These are phyloP conservation scores for Kokia cookei DNA, from an alignment of 441 rosid species.

Conservation along the genomic window DNA sequence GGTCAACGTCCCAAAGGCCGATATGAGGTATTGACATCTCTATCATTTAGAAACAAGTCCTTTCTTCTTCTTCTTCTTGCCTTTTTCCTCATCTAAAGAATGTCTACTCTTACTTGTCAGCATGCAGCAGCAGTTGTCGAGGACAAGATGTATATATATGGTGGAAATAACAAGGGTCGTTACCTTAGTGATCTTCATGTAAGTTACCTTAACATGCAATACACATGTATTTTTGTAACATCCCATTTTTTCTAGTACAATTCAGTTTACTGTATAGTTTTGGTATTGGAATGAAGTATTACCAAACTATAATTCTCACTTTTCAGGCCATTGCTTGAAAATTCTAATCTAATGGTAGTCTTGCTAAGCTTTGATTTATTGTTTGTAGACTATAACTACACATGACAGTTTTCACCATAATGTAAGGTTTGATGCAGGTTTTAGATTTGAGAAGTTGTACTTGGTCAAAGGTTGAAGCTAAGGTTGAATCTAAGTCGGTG, in stretches of 20 bases:
- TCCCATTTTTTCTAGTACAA: not conserved
- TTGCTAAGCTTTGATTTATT: not conserved
- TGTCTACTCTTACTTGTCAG: slow-evolving; percentile 35
- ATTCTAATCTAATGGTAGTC: not conserved
- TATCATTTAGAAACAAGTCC: slow-evolving; percentile 8
- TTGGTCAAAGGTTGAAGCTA: slow-evolving; percentile 88
- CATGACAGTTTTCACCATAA: slow-evolving; percentile 7
- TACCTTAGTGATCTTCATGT: slow-evolving; percentile 95
- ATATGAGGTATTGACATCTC: slow-evolving; percentile 61
- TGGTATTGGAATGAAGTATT: not conserved
- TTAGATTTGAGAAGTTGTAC: slow-evolving; percentile 93
- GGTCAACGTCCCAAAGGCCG: slow-evolving; percentile 89
- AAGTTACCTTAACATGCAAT: slow-evolving; percentile 26
- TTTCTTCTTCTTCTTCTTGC: slow-evolving; percentile 6
- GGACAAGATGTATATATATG: slow-evolving; percentile 91
- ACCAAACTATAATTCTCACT: not conserved
- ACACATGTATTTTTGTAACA: not conserved
- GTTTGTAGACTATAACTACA: not conserved
- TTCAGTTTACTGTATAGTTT: not conserved
- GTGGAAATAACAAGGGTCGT: slow-evolving; percentile 99
- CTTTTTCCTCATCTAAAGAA: slow-evolving; percentile 21
- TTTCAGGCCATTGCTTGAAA: not conserved
- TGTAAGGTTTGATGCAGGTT: slow-evolving; percentile 48
- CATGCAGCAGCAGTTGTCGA: slow-evolving; percentile 89
- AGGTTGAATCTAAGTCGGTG: slow-evolving; percentile 41